A percentile compares a stretch with the other conserved stretches of the same genome.
These are phyloP conservation scores for Macadamia tetraphylla DNA, from an alignment of 164 flowering plant genomes.

Conservation along the genomic window DNA sequence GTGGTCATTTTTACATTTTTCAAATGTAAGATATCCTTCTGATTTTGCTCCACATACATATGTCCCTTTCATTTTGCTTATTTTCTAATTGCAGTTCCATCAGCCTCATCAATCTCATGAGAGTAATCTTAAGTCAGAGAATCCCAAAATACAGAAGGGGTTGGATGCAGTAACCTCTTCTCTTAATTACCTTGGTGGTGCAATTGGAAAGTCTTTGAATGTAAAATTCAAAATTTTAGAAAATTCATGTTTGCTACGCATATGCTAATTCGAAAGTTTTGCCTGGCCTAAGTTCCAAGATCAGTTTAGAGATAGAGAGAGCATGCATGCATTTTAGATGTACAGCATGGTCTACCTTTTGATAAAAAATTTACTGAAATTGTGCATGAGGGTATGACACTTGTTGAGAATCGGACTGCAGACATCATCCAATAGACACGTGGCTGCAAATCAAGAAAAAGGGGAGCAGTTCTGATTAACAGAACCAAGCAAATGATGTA, in stretches of 20 bases:
- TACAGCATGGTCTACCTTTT: no score
- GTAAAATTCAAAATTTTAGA: constrained; percentile 26
- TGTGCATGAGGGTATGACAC: constrained; percentile 77
- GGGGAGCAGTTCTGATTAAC: constrained; percentile 33
- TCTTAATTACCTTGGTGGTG: constrained; percentile 74
- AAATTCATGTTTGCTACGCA: no score
- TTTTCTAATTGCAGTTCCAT: constrained; percentile 29
- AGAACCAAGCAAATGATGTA: constrained; percentile 24
- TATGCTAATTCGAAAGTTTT: no score
- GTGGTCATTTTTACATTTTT: background rate
- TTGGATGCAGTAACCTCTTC: constrained; percentile 66
- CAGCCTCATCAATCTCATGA: constrained; percentile 37
- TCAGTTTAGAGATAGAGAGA: no score
- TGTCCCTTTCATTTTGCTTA: background rate
- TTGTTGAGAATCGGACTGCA: constrained; percentile 71
- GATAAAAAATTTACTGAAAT: no score
- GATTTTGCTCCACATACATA: background rate
- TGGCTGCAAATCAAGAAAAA: constrained; percentile 60
- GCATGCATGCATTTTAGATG: no score
- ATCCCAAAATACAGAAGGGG: constrained; percentile 55
- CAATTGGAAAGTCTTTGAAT: constrained; percentile 82
- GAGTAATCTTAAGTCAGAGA: constrained; percentile 14
- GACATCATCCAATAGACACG: constrained; percentile 85
- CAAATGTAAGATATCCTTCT: background rate
- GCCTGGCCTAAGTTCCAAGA: no score